Base-by-base conservation (phyloP, 2,329 filamentous ascomycete genomes). In the Stemphylium lycopersici region DNA sequence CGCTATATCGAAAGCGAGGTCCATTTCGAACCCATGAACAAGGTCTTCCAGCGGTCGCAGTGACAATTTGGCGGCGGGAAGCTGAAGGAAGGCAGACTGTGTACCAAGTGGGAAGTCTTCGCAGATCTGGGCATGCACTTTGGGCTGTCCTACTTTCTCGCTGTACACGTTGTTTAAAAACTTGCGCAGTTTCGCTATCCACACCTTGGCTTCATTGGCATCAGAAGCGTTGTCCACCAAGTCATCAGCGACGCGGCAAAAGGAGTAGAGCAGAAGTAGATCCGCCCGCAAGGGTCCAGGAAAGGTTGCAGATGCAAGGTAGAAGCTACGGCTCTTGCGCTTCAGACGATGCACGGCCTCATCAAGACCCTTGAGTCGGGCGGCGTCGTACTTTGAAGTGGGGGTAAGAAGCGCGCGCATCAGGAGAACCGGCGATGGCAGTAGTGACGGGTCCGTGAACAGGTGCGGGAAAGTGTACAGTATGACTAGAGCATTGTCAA, bases 231-330 rank as follows among this genome's bases (percentile, higher is more conserved):
- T 83, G 61, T 91, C 89, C 7, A 91, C 83, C 4, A 91, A 77
- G 63, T 91, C 88, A 68, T 91, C 89, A 1, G 87, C 87, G 8
- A 90, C 83, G 10, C 89, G 81, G 63, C 89, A 91, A 68, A 90
- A 91, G 0, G 87, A 89, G 67, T 91, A 91, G 75, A 91, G 75
- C 1, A 89, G 74, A 22, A 90, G 81, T 11, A 91, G 70, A 61
- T 91, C 88, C 26, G 88, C 85, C 4, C 88, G 82, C 6, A 91
- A 76, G 20, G 85, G 81, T 1, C 88, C 88, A 34, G 84, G 81
- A 59, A 92, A 91, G 0, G 86, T 83, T 0, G 86, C 84, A 58
- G 87, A 90, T 0, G 88, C 89, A 5, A 91, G 77, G 61, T 89
- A 90, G 69, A 91, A 91, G 63, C 87, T 90, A 42, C 88, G 81